Base-by-base conservation (phyloP, 768 basidiomycete genomes). In the Panaeolus papilionaceus region DNA sequence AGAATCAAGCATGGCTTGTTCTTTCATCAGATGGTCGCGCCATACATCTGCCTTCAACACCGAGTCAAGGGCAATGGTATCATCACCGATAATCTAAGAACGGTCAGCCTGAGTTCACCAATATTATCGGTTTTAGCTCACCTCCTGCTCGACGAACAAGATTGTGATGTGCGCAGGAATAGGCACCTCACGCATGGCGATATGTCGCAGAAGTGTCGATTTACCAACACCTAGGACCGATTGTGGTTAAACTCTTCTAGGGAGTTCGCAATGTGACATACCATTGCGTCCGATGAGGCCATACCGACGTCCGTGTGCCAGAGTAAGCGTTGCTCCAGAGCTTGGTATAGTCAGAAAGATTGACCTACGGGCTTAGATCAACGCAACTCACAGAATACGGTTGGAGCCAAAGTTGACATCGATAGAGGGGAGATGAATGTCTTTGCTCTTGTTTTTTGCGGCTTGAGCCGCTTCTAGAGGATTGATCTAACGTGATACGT, bases 41-140 rank as follows among this genome's bases (percentile, higher is more conserved):
- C 98, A 99, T 38, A 99, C 98, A 75, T 99, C 98, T n/a, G 98
- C 98, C 77, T 96, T 95, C n/a, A 99, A 85, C 23, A 99, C 98
- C 1, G 96, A 96, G 23, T 96, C 93, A 49, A 99, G 84, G 2
- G 98, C 98, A 1, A 83, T 82, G 0, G 96, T 99, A 71, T 96
- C 96, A 77, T 99, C 97, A 38, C 97, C 98, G 65, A 95, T 76
- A 71, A 98, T 92, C 93, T 96, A 62, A 47, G 28, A 26, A 23
- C 66, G 37, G 61, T 64, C 23, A 66, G 14, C 16, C 5, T 33
- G 14, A 33, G 14, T 58, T 33, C 6, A 33, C 8, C 47, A 33
- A n/a, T 23, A 58, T 33, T 11, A 58, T 9, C 6, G 33, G 28
- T 58, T 18, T 42, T 10, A 44, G 65, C 82, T 61, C 68, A 92